These are phyloP conservation scores for Canavalia gladiata DNA, from an alignment of 306 rosid genomes.

Conservation along the genomic window DNA sequence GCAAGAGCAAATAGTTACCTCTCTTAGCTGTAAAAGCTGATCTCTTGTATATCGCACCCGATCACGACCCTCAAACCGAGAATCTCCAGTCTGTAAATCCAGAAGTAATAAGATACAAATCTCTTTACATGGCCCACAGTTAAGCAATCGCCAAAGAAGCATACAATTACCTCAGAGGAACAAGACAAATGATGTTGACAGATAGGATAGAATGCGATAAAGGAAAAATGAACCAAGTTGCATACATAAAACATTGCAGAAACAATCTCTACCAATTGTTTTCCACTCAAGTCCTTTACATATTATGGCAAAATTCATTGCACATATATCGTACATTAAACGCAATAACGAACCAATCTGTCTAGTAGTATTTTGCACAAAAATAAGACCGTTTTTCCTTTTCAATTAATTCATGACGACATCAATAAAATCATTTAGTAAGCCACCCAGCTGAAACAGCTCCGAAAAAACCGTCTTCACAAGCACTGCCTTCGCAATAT, in stretches of 20 bases:
- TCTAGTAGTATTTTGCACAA: not conserved
- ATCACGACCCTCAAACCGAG: slow-evolving; percentile 78
- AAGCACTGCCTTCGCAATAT: not conserved
- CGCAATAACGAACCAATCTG: slow-evolving; percentile 1
- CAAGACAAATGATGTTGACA: slow-evolving; percentile 6
- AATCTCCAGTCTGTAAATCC: slow-evolving; percentile 68
- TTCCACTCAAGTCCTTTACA: not conserved
- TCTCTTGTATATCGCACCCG: slow-evolving; percentile 69
- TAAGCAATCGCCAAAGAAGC: slow-evolving; percentile 6
- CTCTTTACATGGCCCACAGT: not conserved
- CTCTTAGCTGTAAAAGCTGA: slow-evolving; percentile 68
- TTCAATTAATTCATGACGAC: not conserved
- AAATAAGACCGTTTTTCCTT: not conserved
- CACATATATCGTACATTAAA: not conserved
- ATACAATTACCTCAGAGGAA: slow-evolving; percentile 7
- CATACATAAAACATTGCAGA: not conserved
- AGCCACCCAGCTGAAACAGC: not conserved
- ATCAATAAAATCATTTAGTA: not conserved
- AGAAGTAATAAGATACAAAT: slow-evolving; percentile 22
- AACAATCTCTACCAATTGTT: not conserved
- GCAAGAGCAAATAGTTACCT: slow-evolving; percentile 55
- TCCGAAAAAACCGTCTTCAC: not conserved
- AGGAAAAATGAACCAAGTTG: not conserved
- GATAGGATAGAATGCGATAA: not conserved
- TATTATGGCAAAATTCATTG: not conserved